phyloP scores from a whole-genome alignment of 1,139 yeast genomes.

The Scheffersomyces segobiensis region DNA sequence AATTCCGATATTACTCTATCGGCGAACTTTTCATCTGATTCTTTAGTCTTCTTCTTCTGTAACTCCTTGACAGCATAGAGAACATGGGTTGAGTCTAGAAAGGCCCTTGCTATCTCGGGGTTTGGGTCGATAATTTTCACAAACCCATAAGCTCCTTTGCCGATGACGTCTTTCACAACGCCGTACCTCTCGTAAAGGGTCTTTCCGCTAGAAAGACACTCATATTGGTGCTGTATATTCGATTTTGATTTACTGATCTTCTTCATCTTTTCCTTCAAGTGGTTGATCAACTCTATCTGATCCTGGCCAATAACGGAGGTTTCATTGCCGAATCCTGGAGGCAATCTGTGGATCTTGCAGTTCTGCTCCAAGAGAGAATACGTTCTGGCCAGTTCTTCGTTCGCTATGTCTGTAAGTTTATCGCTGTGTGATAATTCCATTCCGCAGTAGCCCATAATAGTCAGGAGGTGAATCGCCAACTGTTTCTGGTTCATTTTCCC shows the following conservation, averaged over 20 bases:
- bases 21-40: slow-evolving; percentile 58
- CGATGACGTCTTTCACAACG: slow-evolving; percentile 74
- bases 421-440: slow-evolving; percentile 16
- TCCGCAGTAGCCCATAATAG: slow-evolving; percentile 40
- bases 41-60: slow-evolving; percentile 28
- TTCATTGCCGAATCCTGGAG: slow-evolving; percentile 18
- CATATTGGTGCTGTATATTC: slow-evolving; percentile 14
- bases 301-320: slow-evolving; percentile 59
- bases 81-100: slow-evolving; percentile 10
- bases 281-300: slow-evolving; percentile 53
- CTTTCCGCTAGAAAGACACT: slow-evolving; percentile 21
- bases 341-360: slow-evolving; percentile 25
- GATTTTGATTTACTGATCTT: slow-evolving; percentile 7
- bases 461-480: slow-evolving; percentile 23
- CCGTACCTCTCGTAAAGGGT: slow-evolving; percentile 66
- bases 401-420: slow-evolving; percentile 24
- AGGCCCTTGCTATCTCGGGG: slow-evolving; percentile 20
- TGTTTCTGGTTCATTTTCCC: slow-evolving; percentile 13
- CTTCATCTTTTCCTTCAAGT: slow-evolving; percentile 45
- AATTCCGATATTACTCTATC: slow-evolving; percentile 76
- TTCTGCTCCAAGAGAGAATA: slow-evolving; percentile 28
- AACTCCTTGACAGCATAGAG: slow-evolving; percentile 77
- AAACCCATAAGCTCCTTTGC: slow-evolving; percentile 84
- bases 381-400: slow-evolving; percentile 36
- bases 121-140: slow-evolving; percentile 69